These are phyloP conservation scores for Ogataea nonfermentans DNA, from an alignment of 805 yeast genomes.

Conservation along the genomic window DNA sequence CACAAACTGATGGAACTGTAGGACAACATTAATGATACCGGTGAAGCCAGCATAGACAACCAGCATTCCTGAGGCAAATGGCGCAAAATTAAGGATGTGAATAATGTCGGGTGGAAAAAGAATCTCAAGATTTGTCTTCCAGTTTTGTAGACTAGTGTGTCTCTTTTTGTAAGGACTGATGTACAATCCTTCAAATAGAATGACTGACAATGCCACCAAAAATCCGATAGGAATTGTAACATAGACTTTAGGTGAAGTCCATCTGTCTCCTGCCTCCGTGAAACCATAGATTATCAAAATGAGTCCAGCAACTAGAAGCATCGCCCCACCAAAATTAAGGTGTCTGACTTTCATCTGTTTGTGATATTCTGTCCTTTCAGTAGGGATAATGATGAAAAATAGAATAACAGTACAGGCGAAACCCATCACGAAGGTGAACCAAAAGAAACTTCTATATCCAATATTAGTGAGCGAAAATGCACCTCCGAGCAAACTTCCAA, in stretches of 20 bases:
- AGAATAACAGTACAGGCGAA: conserved; percentile 21
- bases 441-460: conserved; percentile 42
- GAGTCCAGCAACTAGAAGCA: conserved; percentile 35
- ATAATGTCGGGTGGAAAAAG: conserved; percentile 26
- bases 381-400: conserved; percentile 28
- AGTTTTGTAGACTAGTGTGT: conserved; percentile 4
- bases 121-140: conserved; percentile 21
- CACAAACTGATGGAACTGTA: conserved; percentile 30
- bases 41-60: conserved; percentile 14
- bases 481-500: conserved; percentile 45
- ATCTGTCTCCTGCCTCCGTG: conserved; percentile 43
- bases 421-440: conserved; percentile 35
- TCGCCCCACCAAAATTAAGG: conserved; percentile 32
- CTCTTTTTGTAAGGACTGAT: conserved; percentile 12
- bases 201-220: conserved; percentile 26
- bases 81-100: conserved; percentile 24
- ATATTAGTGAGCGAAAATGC: conserved; percentile 38
- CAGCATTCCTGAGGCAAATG: conserved; percentile 16
- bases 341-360: conserved; percentile 24
- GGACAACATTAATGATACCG: conserved; percentile 8
- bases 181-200: conserved; percentile 33
- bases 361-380: conserved; percentile 29
- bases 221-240: conserved; percentile 42
- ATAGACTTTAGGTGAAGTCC: conserved; percentile 42
- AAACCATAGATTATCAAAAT: conserved; percentile 42